phyloP scores from a whole-genome alignment of 1,284 basidiomycete genomes.

The Trichosporon coremiiforme region DNA sequence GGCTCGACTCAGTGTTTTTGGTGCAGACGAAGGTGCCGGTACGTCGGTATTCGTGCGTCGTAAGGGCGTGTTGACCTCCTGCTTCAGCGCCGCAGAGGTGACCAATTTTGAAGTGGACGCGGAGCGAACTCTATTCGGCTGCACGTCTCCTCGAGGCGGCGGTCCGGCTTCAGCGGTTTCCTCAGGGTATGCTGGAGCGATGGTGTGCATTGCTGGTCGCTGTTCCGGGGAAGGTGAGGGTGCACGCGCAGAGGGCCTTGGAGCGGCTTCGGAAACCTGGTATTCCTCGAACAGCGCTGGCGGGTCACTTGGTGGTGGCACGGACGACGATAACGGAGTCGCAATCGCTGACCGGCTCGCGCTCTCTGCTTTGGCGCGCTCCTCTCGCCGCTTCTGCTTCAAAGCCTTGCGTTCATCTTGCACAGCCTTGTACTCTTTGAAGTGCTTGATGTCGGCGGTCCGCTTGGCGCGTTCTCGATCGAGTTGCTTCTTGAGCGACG shows the following conservation, averaged over 20 bases:
- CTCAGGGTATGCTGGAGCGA: neutral
- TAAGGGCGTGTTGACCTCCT: neutral
- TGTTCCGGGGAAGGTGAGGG: neutral
- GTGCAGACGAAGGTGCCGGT: neutral
- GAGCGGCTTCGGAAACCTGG: neutral
- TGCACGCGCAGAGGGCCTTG: neutral
- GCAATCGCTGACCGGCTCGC: neutral
- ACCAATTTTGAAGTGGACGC: neutral
- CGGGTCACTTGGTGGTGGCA: neutral
- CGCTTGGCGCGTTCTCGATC: conserved; percentile 34
- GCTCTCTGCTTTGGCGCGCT: conserved; percentile 1
- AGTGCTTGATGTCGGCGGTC: conserved; percentile 36
- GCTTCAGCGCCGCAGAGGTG: neutral
- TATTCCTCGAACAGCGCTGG: neutral
- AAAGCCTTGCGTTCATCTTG: conserved; percentile 36
- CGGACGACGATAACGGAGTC: neutral
- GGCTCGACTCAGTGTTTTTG: neutral
- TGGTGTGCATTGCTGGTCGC: neutral
- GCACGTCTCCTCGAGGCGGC: neutral
- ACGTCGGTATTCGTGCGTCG: neutral
- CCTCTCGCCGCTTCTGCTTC: conserved; percentile 35
- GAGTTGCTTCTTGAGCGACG: conserved; percentile 35
- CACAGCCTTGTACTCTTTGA: conserved; percentile 43
- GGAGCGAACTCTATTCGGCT: neutral
- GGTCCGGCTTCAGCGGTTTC: neutral